Base-by-base conservation (phyloP, 371 early-diverging fungal genomes). In the Syncephalastrum racemosum region DNA sequence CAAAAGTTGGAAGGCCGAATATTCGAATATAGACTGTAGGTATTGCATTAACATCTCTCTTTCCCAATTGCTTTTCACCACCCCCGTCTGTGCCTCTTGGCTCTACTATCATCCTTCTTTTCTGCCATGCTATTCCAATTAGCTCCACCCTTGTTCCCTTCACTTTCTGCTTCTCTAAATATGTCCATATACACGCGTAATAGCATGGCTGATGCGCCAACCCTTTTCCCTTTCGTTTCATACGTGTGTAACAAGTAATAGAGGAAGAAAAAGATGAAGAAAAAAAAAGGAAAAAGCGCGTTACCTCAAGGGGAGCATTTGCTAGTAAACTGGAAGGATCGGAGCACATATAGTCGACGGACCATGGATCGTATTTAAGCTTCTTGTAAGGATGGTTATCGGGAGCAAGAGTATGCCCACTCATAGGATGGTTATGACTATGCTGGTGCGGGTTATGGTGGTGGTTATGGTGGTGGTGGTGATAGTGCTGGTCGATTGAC, bases 271-370 rank as follows among this genome's bases (percentile, higher is more conserved):
- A 0, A 31, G 36, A 31, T n/a, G n/a, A n/a, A n/a, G 10, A 8
- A 12, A 31, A 31, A 31, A 31, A 31, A 31, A 8, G 36, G 12
- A 10, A 31, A 3, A 31, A 31, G 15, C 18, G 23, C 15, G n/a
- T 51, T 68, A 77, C 77, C 60, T 77, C 70, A 42, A 77, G 56
- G 14, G 71, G 67, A 53, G 66, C 50, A 15, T 61, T 56, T n/a
- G 68, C 74, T 18, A 77, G 51, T 18, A 66, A 62, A 45, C 70
- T 70, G 53, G 59, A 64, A 13, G 72, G 59, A 56, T 66, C 60
- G 19, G 60, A 58, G 31, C 65, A 67, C 54, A 70, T 50, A 47
- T 65, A 52, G 44, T 73, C 74, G 19, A 67, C 46, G 16, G 62
- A 62, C 70, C 68, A 70, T 22, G 51, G 57, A 22, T 56, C 63